Conservation (phyloP, 768 basidiomycete genomes). For the Lactarius indigo region DNA sequence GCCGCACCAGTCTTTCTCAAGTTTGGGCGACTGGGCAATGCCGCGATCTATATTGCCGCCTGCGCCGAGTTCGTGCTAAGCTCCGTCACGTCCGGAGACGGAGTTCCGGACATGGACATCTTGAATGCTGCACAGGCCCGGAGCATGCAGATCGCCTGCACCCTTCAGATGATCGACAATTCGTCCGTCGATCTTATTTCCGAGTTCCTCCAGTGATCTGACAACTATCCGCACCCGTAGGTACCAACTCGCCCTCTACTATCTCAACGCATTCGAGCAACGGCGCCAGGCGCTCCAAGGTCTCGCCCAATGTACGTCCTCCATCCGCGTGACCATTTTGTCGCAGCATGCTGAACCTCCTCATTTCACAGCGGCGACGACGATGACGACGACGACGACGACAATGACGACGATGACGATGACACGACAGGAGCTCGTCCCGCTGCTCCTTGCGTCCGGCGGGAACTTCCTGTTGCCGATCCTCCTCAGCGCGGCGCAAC, state of each 20-base stretch:
- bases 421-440: conserved; percentile 2
- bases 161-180: conserved; percentile 19
- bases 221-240: not conserved
- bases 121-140: conserved; percentile 17
- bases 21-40: conserved; percentile 14
- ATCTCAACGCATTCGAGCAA: conserved; percentile 19
- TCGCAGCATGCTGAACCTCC: not conserved
- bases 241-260: conserved; percentile 18
- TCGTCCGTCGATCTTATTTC: not conserved
- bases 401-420: conserved; percentile 12
- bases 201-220: not conserved
- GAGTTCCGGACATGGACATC: conserved; percentile 14
- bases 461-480: conserved; percentile 20
- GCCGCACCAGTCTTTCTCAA: conserved; percentile 19
- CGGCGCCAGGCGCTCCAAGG: conserved; percentile 3
- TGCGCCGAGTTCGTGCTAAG: conserved; percentile 21
- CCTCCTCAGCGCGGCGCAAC: conserved; percentile 17
- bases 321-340: not conserved
- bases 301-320: conserved; percentile 2
- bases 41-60: conserved; percentile 14
- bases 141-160: conserved; percentile 19
- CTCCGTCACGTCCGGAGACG: conserved; percentile 11
- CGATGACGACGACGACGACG: conserved; percentile 15
- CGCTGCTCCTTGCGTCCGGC: conserved; percentile 11
- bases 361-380: conserved; percentile 5